phyloP scores from a whole-genome alignment of 2,329 filamentous ascomycete species.

The Ceratocystis harringtonii region DNA sequence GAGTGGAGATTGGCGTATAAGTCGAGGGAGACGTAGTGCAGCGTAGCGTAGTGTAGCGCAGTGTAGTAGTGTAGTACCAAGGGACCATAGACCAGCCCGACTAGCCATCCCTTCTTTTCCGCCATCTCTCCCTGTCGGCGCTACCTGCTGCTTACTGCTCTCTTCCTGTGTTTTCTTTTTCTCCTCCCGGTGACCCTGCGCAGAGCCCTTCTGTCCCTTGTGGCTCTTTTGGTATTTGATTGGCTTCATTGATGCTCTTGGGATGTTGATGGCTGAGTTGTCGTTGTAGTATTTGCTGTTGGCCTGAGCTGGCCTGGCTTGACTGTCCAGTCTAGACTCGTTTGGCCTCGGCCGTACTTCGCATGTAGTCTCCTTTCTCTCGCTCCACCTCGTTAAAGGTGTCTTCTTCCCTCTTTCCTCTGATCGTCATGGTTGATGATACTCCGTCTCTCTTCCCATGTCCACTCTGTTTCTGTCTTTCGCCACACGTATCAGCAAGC shows the following conservation, averaged over 20 bases:
- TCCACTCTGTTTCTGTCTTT: background rate
- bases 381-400: background rate
- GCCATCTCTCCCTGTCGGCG: background rate
- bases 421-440: background rate
- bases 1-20: background rate
- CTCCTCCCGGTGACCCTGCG: background rate
- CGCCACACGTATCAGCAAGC: background rate
- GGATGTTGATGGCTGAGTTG: background rate
- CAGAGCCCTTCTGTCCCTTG: background rate
- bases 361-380: background rate
- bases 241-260: background rate
- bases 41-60: background rate
- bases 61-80: slow-evolving; percentile 1
- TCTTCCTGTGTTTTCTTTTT: background rate
- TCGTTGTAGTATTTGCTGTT: background rate
- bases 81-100: background rate
- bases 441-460: background rate
- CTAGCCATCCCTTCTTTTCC: background rate
- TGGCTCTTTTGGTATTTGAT: background rate
- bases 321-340: background rate
- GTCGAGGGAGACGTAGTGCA: background rate
- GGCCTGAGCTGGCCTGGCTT: background rate
- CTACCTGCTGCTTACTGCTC: background rate
- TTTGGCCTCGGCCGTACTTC: background rate
- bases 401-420: too few species aligned